These are phyloP conservation scores for Hortaea sp. DNA, from an alignment of 2,329 filamentous ascomycete genomes.

Conservation along the genomic window DNA sequence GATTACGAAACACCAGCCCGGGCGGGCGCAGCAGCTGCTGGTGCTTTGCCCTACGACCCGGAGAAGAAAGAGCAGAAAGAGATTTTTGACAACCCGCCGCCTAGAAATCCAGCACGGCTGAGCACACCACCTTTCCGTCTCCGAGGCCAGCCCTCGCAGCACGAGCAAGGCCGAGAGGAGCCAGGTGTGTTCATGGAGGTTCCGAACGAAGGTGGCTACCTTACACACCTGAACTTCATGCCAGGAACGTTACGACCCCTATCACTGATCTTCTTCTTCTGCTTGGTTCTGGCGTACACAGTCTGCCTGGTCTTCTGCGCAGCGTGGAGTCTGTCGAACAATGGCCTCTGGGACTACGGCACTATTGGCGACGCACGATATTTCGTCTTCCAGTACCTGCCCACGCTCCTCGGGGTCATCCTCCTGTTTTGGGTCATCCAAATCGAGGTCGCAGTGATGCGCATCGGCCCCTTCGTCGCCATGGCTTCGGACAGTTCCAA, in stretches of 20 bases:
- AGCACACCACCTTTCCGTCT: conserved; percentile 1
- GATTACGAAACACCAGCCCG: neutral
- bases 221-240: conserved; percentile 50
- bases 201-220: conserved; percentile 14
- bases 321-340: conserved; percentile 52
- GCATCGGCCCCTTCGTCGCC: conserved; percentile 67
- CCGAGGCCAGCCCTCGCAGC: neutral
- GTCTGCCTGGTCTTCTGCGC: conserved; percentile 63
- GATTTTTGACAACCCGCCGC: conserved; percentile 7
- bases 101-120: conserved; percentile 8
- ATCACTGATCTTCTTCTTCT: conserved; percentile 51
- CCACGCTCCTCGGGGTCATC: conserved; percentile 62
- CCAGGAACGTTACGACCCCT: conserved; percentile 60
- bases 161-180: conserved; percentile 4
- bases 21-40: neutral
- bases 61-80: neutral
- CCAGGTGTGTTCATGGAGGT: conserved; percentile 26
- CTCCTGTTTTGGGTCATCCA: conserved; percentile 70
- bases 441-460: conserved; percentile 62
- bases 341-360: conserved; percentile 59
- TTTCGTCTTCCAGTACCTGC: conserved; percentile 78
- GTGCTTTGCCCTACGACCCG: neutral
- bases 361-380: conserved; percentile 64
- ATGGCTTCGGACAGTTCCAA: conserved; percentile 55
- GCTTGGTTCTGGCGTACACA: conserved; percentile 59